Evolutionary conservation across 352 stramenopile species (phyloP).

Genomic region (Pythium dissotocum): DNA sequence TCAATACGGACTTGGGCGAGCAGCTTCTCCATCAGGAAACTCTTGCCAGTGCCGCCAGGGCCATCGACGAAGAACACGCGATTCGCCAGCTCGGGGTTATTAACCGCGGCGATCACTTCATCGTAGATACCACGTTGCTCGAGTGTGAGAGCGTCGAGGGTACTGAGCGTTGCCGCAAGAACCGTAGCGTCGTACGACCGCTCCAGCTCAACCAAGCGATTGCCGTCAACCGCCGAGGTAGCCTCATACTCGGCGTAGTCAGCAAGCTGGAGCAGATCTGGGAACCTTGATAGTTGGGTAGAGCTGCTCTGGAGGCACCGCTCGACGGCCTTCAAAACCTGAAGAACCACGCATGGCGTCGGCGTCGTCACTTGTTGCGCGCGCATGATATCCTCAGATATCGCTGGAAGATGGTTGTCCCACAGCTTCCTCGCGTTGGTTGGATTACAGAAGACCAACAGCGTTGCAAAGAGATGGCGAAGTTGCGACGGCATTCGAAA

Average conservation of each 20-base stretch:
- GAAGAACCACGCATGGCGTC: too few species aligned
- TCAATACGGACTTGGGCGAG: neutral
- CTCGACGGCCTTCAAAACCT: too few species aligned
- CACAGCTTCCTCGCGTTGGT: too few species aligned
- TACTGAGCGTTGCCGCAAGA: neutral
- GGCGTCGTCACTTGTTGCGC: too few species aligned
- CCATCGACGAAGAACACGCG: neutral
- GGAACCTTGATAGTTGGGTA: too few species aligned
- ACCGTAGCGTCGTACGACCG: neutral
- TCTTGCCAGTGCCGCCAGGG: neutral
- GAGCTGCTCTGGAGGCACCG: too few species aligned
- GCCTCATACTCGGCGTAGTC: neutral
- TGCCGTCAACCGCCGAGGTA: neutral
- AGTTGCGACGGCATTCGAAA: slow-evolving; percentile 30
- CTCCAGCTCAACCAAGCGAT: neutral
- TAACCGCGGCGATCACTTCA: too few species aligned
- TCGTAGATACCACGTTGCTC: neutral
- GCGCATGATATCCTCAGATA: too few species aligned
- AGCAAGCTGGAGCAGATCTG: neutral
- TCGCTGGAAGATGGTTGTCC: too few species aligned
- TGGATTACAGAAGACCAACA: slow-evolving; percentile 25
- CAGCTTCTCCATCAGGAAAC: neutral
- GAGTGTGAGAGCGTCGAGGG: neutral
- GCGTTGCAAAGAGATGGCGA: slow-evolving; percentile 31
- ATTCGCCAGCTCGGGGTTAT: neutral